Conservation (phyloP, 2,329 filamentous ascomycete genomes). For the Trichoderma koningii region DNA sequence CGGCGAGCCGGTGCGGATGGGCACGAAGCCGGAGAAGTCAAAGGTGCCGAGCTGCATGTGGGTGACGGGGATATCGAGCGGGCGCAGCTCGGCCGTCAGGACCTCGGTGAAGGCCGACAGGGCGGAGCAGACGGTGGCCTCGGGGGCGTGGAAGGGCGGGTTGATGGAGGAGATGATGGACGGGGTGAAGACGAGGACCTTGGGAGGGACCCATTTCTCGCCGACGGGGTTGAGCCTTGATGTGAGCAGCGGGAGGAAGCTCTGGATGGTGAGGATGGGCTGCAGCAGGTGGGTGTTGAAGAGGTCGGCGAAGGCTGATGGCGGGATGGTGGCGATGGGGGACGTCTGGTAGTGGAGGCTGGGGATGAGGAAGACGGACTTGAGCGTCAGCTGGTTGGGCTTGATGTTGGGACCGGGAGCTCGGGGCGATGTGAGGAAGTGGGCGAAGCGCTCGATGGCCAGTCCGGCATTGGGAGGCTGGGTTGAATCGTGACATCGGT, state of each 20-base stretch:
- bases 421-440: constrained; percentile 73
- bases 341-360: constrained; percentile 78
- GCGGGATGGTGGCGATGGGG: constrained; percentile 80
- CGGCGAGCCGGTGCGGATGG: constrained; percentile 40
- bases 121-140: constrained; percentile 82
- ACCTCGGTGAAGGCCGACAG: constrained; percentile 84
- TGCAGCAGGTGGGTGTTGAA: constrained; percentile 91
- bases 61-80: constrained; percentile 75
- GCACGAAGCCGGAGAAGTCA: constrained; percentile 71
- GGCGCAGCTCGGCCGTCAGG: constrained; percentile 74
- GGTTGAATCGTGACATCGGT: neutral
- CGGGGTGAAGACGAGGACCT: constrained; percentile 76
- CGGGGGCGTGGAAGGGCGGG: constrained; percentile 79
- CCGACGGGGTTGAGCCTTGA: constrained; percentile 57
- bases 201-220: constrained; percentile 58
- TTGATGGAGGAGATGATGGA: constrained; percentile 78
- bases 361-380: constrained; percentile 81
- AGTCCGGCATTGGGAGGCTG: constrained; percentile 68
- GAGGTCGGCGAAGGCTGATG: constrained; percentile 82
- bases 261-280: constrained; percentile 84
- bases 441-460: constrained; percentile 71
- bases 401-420: constrained; percentile 74
- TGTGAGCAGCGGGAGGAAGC: constrained; percentile 80
- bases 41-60: constrained; percentile 92
- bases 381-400: constrained; percentile 73